Evolutionary conservation across 192 early-diverging fungal species (phyloP), one percentile per base, ranked within the genome.

Genomic region (Kappamyces sp.): DNA sequence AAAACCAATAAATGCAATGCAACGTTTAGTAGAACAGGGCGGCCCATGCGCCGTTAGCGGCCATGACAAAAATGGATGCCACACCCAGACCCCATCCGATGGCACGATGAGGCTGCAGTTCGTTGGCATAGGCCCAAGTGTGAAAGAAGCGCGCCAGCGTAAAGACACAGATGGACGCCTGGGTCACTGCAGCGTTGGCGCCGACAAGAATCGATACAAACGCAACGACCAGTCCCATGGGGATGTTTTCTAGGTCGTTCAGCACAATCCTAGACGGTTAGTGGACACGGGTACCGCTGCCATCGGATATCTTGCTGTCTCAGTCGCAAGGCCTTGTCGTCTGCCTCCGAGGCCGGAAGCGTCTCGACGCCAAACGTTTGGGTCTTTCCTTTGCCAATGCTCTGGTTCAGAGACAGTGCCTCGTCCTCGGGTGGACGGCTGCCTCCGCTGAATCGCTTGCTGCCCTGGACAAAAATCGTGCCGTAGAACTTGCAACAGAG

Each of bases 201-300:
- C 3, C 15, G 7, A 51, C 59, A 54, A 38, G 40, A 12, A 61
- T 10, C 2, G 59, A 55, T 6, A 61, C 42, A 35, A 50, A 47
- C 9, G 47, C 61, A 36, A 68, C 40, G 51, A 60, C 43, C 12
- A 68, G 48, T 31, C 60, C 60, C 1, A 63, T 23, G 3, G 60
- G 61, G 13, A 63, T 63, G 38, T 63, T 63, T 44, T 68, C 66
- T 8, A 68, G 23, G 40, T 68, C 66, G 55, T 68, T 68, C 33
- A 39, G 23, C 3, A 68, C 66, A 33, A 68, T 63, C 1, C 23
- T 23, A 23, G 23, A 0, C 23, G 23, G 23, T 23, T 23, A 23
- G 23, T 23, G 23, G 23, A 23, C 23, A 23, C 23, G 23, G 23
- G 23, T 23, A 23, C 23, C 66, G 49, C 31, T 50, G 51, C 66